Percentiles rank a stretch among this genome's conserved stretches.
Evolutionary conservation across 257 asterid genomes (phyloP).

Genomic region (Solanum pennellii): DNA sequence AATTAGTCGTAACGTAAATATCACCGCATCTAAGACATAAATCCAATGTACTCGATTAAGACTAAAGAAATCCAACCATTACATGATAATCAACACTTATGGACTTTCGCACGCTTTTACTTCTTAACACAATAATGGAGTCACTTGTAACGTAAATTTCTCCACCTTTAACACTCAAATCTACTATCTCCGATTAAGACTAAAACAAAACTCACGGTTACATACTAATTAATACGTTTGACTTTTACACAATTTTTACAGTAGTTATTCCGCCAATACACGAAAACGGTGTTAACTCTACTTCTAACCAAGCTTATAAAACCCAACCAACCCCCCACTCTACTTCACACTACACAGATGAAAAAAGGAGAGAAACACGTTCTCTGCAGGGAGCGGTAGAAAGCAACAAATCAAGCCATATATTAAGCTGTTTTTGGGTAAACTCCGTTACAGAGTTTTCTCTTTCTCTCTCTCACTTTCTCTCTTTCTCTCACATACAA

Average conservation of each 20-base stretch:
- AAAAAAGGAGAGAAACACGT: conserved; percentile 46
- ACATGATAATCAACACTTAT: neutral
- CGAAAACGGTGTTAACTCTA: neutral
- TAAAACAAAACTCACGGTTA: neutral
- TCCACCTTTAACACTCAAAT: too few species aligned
- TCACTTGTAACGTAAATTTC: neutral
- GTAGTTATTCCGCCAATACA: neutral
- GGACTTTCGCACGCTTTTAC: neutral
- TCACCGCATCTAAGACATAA: neutral
- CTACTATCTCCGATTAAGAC: too few species aligned
- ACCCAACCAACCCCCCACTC: neutral
- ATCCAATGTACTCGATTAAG: neutral
- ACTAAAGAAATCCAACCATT: neutral
- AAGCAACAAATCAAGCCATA: conserved; percentile 38
- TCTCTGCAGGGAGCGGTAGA: conserved; percentile 12
- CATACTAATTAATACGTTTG: neutral
- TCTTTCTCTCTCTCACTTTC: neutral
- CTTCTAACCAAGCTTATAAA: neutral
- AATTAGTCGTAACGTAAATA: neutral
- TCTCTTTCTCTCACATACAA: neutral
- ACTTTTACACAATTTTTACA: too few species aligned
- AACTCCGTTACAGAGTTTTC: conserved; percentile 20
- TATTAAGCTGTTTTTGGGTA: conserved; percentile 33
- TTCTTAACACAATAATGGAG: neutral
- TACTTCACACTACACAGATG: conserved; percentile 18